Percentiles rank a stretch among this genome's conserved stretches.
Evolutionary conservation across 2,329 filamentous ascomycete species (phyloP).

Genomic region (Colletotrichum liaoningense): DNA sequence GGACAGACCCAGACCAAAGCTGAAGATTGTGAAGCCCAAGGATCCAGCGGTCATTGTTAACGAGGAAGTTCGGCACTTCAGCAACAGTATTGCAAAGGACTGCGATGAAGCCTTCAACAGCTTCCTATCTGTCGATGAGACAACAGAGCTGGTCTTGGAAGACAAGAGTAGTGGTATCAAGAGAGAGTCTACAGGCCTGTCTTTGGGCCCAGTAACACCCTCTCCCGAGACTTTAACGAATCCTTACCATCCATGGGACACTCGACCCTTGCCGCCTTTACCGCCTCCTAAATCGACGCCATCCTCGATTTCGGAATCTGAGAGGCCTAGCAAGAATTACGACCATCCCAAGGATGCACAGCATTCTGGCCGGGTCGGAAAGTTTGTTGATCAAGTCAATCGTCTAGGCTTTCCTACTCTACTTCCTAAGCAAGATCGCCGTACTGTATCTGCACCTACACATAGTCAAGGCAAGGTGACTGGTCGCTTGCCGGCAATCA

Average conservation of each 20-base stretch:
- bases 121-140: constrained; percentile 57
- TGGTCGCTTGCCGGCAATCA: constrained; percentile 60
- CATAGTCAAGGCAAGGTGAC: constrained; percentile 54
- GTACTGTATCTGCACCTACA: constrained; percentile 63
- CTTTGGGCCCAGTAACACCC: constrained; percentile 52
- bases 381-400: constrained; percentile 36
- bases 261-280: constrained; percentile 63
- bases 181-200: constrained; percentile 55
- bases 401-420: constrained; percentile 45
- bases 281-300: constrained; percentile 41
- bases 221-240: constrained; percentile 43
- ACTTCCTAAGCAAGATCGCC: constrained; percentile 53
- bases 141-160: constrained; percentile 41
- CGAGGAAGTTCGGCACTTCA: constrained; percentile 86
- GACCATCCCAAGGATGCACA: constrained; percentile 8
- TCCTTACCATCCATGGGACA: constrained; percentile 53
- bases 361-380: constrained; percentile 31
- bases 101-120: constrained; percentile 91
- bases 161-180: constrained; percentile 46
- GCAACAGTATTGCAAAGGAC: constrained; percentile 85
- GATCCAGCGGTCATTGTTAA: constrained; percentile 55
- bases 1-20: constrained; percentile 38
- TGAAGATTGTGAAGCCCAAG: constrained; percentile 38
- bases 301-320: neutral
- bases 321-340: neutral